Evolutionary conservation across 805 yeast species (phyloP).

Genomic region (Nakazawaea wyomingensis): DNA sequence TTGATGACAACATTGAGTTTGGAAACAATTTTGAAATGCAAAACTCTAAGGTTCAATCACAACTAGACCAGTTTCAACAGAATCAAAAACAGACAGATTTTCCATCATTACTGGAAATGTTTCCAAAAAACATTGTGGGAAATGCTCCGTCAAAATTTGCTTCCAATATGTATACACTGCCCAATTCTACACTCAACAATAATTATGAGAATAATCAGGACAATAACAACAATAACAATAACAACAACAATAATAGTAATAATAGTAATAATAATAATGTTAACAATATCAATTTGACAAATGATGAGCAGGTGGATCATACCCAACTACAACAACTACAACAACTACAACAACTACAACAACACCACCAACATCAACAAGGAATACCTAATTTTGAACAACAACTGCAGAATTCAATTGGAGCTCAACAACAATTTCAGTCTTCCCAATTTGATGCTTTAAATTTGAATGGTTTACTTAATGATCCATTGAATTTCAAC

Average conservation of each 20-base stretch:
- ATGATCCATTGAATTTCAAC: slow-evolving; percentile 8
- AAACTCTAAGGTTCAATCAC: neutral
- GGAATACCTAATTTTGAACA: slow-evolving; percentile 4
- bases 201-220: neutral
- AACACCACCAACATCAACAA: neutral
- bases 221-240: neutral
- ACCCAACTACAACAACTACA: too few species aligned
- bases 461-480: slow-evolving; percentile 9
- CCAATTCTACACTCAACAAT: neutral
- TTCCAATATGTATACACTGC: neutral
- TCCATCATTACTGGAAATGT: neutral
- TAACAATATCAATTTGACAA: too few species aligned
- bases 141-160: neutral
- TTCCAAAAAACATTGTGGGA: neutral
- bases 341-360: neutral
- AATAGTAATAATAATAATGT: too few species aligned
- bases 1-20: slow-evolving; percentile 2
- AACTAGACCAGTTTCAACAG: neutral
- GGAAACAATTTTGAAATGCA: neutral
- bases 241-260: neutral
- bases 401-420: too few species aligned
- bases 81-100: neutral
- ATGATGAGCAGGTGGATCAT: too few species aligned
- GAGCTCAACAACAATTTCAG: too few species aligned
- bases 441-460: slow-evolving; percentile 1